phyloP scores from a whole-genome alignment of 2,329 filamentous ascomycete genomes.

The Aspergillus pseudoviridinutans region DNA sequence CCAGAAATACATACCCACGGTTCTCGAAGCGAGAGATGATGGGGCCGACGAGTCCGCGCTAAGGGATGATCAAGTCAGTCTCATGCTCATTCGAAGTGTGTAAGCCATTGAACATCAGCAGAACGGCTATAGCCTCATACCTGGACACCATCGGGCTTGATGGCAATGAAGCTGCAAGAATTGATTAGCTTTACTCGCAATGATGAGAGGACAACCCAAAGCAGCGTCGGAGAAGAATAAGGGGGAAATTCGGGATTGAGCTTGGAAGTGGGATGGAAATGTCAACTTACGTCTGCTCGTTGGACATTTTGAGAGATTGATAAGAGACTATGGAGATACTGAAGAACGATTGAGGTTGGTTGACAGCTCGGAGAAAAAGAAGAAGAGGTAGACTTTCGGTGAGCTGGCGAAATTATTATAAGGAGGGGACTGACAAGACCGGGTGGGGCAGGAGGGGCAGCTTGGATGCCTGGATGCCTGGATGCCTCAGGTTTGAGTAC shows the following conservation, averaged over 20 bases:
- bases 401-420: constrained; percentile 26
- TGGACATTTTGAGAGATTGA: constrained; percentile 59
- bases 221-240: background rate
- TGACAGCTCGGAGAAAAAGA: constrained; percentile 11
- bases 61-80: constrained; percentile 25
- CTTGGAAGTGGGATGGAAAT: constrained; percentile 6
- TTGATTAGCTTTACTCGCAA: constrained; percentile 28
- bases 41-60: constrained; percentile 96
- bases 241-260: background rate
- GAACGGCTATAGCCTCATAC: constrained; percentile 49
- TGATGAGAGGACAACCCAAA: background rate
- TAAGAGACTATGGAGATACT: constrained; percentile 20
- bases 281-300: constrained; percentile 77
- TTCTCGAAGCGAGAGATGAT: constrained; percentile 98
- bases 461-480: constrained; percentile 8
- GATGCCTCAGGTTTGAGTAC: no score
- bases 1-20: constrained; percentile 64
- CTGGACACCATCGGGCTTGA: constrained; percentile 99
- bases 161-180: constrained; percentile 86
- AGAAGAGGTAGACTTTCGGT: constrained; percentile 16
- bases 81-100: constrained; percentile 9
- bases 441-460: constrained; percentile 21
- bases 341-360: constrained; percentile 21
- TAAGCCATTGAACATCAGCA: background rate
- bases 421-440: constrained; percentile 1